Percentiles rank a stretch among this genome's conserved stretches.
Conservation (phyloP, 495 filamentous ascomycete species). For the Clavariopsis aquatica region DNA sequence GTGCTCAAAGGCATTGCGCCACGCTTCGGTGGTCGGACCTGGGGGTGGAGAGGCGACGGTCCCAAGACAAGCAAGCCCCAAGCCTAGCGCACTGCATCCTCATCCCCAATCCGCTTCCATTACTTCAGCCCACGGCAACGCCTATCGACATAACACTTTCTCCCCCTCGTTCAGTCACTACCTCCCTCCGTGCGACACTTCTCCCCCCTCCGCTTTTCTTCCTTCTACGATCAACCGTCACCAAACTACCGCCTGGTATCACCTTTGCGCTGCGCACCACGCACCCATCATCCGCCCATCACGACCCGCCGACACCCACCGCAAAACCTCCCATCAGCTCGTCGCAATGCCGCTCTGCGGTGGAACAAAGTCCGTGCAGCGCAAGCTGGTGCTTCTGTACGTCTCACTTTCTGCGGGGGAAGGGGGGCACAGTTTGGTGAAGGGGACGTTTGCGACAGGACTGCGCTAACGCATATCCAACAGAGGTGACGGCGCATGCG, state of each 20-base stretch:
- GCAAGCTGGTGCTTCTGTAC: constrained; percentile 96
- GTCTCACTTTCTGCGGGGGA: constrained; percentile 43
- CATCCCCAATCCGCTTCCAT: neutral
- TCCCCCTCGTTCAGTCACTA: constrained; percentile 12
- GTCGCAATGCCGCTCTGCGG: constrained; percentile 62
- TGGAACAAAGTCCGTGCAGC: constrained; percentile 78
- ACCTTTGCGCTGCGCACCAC: constrained; percentile 11
- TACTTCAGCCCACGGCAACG: constrained; percentile 16
- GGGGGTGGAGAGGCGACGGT: neutral
- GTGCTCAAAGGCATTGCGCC: neutral
- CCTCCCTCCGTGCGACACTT: constrained; percentile 23
- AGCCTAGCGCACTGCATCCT: neutral
- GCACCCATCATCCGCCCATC: constrained; percentile 21
- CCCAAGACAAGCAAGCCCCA: too few species aligned
- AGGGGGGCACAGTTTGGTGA: constrained; percentile 1
- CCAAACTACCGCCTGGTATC: neutral
- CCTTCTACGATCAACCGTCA: neutral
- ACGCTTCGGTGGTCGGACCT: neutral
- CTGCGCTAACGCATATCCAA: constrained; percentile 21
- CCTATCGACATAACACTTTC: constrained; percentile 17
- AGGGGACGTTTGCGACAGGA: constrained; percentile 26
- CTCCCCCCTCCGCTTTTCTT: neutral
- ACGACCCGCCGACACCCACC: constrained; percentile 28
- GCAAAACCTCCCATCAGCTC: constrained; percentile 40
- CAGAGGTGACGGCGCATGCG: constrained; percentile 95